Base-by-base conservation (phyloP, 768 basidiomycete species). In the Amanita polypyramis region DNA sequence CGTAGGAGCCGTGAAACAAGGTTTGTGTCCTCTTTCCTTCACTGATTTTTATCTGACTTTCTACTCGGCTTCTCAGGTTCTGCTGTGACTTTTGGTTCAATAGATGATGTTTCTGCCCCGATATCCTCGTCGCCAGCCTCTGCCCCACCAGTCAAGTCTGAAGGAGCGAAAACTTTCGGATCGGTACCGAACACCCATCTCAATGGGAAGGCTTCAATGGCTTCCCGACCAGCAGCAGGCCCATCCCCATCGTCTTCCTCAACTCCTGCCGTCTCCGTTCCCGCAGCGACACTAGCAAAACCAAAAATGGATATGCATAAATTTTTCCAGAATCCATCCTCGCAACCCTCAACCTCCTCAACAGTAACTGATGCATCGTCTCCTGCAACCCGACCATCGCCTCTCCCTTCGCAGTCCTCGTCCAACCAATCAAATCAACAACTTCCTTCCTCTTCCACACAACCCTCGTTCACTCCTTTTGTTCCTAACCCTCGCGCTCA, bases 81-180 rank as follows among this genome's bases (percentile, higher is more conserved):
- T 49, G 68, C 76, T 45, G 82, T 95, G 55, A 85, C 84, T 43
- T 93, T 94, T 70, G 92, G 92, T 57, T 90, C 90, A 40, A 87
- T 93, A 74, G 84, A 90, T 67, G 85, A 89, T 65, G 76, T 74
- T 55, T 66, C 73, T 50, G 80, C 87, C 45, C 75, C 82, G 52
- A 81, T 91, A 57, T 86, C 89, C 30, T 85, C 88, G 39, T 89
- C 88, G 7, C 88, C 90, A 30, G 85, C 87, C 47, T 69, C 77
- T 43, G 74, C 77, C 30, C 74, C 80, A 35, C 69, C 69, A 54
- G 73, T 79, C 60, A 82, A 79, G 70, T 70, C 79, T 53, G 82
- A 82, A 58, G 75, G 67, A 57, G 82, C 91, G 56, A 89, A 82
- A 65, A 77, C 85, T 37, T 93, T 93, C 66, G 89, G 90, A 59